phyloP scores from a whole-genome alignment of 2,329 filamentous ascomycete species.

The Hymenoscyphus fructigenus region DNA sequence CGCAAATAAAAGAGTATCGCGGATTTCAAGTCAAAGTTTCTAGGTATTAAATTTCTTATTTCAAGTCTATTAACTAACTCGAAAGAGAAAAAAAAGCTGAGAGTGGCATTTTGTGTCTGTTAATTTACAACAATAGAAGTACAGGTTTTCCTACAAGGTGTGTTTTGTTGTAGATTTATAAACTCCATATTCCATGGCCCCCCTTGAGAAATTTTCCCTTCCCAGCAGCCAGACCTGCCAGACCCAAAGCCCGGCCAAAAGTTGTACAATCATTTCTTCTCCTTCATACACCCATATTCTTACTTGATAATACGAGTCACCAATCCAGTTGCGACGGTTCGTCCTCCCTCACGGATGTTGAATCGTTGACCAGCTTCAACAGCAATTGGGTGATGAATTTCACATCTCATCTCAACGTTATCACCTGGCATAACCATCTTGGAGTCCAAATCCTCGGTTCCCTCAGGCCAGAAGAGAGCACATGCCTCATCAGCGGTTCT shows the following conservation, averaged over 20 bases:
- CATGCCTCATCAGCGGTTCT: conserved; percentile 84
- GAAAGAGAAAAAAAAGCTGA: neutral
- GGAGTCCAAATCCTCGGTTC: conserved; percentile 65
- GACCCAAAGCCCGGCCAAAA: neutral
- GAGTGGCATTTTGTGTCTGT: neutral
- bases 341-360: conserved; percentile 96
- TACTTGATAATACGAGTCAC: conserved; percentile 68
- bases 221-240: neutral
- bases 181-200: neutral
- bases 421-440: conserved; percentile 98
- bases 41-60: neutral
- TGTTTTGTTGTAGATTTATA: neutral
- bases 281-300: neutral
- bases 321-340: conserved; percentile 81
- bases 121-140: conserved; percentile 1
- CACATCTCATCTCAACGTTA: conserved; percentile 96
- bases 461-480: conserved; percentile 82
- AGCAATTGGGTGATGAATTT: conserved; percentile 80
- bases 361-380: conserved; percentile 91
- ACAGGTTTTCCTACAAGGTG: neutral
- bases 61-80: neutral
- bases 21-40: no score
- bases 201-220: neutral
- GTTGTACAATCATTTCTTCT: neutral
- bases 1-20: no score